Evolutionary conservation across 2,329 filamentous ascomycete species (phyloP).

Genomic region (Hymenoscyphus fructigenus): DNA sequence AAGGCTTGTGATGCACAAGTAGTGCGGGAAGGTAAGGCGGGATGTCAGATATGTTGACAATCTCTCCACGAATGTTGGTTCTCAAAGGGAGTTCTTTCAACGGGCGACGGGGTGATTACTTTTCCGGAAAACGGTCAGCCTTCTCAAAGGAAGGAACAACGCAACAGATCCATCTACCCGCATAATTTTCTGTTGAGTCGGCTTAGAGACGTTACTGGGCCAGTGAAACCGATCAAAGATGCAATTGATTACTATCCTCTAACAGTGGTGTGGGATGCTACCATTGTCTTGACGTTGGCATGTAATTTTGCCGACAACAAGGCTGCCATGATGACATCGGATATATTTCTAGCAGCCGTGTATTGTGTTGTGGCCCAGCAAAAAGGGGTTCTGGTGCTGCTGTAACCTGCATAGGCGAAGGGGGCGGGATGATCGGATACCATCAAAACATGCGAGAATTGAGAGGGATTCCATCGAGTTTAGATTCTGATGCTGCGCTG

Average conservation of each 20-base stretch:
- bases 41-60: background rate
- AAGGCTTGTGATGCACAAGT: background rate
- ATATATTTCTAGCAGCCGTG: background rate
- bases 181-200: background rate
- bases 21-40: background rate
- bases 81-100: background rate
- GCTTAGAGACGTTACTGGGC: background rate
- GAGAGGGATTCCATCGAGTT: background rate
- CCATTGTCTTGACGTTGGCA: background rate
- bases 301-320: background rate
- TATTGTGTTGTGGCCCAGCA: background rate
- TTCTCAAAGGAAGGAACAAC: background rate
- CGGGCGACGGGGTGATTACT: background rate
- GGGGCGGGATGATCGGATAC: background rate
- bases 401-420: background rate
- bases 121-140: background rate
- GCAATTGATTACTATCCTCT: background rate
- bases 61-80: background rate
- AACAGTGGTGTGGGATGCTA: background rate
- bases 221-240: background rate
- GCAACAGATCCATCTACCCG: background rate
- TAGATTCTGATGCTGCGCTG: background rate
- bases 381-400: slow-evolving; percentile 1
- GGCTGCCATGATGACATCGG: background rate
- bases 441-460: background rate